These are phyloP conservation scores for Calocera cornea DNA, from an alignment of 768 basidiomycete species.

Conservation along the genomic window DNA sequence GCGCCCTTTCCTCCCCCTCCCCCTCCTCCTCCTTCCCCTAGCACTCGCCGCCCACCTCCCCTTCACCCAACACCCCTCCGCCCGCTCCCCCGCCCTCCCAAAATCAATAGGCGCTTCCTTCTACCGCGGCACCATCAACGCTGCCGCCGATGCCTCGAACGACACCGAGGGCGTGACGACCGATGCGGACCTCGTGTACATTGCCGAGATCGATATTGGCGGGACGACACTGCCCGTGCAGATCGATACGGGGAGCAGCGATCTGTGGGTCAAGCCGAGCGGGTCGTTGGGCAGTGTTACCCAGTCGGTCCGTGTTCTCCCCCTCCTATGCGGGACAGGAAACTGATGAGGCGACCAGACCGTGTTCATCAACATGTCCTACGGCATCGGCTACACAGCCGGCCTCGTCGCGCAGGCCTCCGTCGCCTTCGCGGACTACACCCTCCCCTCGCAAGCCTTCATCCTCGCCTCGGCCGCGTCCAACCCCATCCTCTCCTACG, in stretches of 20 bases:
- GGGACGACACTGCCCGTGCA: constrained; percentile 53
- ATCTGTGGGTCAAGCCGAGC: constrained; percentile 48
- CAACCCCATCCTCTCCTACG: constrained; percentile 62
- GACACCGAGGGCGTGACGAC: constrained; percentile 7
- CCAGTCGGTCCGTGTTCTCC: not conserved
- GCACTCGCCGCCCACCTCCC: not conserved
- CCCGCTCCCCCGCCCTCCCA: not conserved
- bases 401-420: constrained; percentile 50
- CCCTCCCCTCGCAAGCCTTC: constrained; percentile 54
- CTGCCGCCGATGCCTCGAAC: not conserved
- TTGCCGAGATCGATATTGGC: constrained; percentile 61
- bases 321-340: not conserved
- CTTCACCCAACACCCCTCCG: not conserved
- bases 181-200: constrained; percentile 55
- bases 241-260: constrained; percentile 74
- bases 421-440: constrained; percentile 58
- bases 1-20: not conserved
- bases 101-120: not conserved
- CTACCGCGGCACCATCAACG: not conserved
- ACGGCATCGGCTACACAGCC: constrained; percentile 66
- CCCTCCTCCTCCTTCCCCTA: not conserved
- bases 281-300: not conserved
- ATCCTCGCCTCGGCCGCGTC: constrained; percentile 48
- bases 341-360: not conserved
- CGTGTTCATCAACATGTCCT: constrained; percentile 20